Conservation (phyloP, 805 yeast species). For the Pichia exigua region DNA sequence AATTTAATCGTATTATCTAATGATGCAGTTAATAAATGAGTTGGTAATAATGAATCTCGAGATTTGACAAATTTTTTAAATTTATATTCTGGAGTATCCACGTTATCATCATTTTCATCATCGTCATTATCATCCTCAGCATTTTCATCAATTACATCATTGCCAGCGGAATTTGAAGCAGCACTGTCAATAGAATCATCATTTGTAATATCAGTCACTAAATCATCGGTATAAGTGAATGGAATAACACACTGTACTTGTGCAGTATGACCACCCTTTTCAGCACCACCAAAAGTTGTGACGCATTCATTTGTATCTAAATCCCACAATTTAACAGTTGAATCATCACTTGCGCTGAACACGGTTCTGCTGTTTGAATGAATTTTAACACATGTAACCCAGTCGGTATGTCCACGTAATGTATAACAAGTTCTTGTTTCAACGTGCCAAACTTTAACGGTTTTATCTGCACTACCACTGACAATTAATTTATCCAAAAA, state of each 20-base stretch:
- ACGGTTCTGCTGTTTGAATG: constrained; percentile 72
- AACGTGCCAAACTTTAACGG: constrained; percentile 95
- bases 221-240: constrained; percentile 56
- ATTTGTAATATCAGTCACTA: constrained; percentile 35
- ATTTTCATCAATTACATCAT: neutral
- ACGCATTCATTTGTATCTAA: constrained; percentile 71
- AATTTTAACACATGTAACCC: constrained; percentile 86
- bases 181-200: constrained; percentile 26
- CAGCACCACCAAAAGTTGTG: constrained; percentile 67
- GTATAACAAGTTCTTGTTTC: constrained; percentile 89
- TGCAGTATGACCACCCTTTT: constrained; percentile 79
- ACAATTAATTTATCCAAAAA: constrained; percentile 74
- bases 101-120: constrained; percentile 8
- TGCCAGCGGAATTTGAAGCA: constrained; percentile 9
- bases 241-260: constrained; percentile 93
- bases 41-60: constrained; percentile 46
- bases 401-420: constrained; percentile 84
- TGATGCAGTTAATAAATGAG: constrained; percentile 80
- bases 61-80: constrained; percentile 11
- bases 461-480: constrained; percentile 87
- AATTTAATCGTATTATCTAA: constrained; percentile 87
- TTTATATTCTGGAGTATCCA: constrained; percentile 11
- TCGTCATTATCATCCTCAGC: constrained; percentile 8
- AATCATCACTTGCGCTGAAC: constrained; percentile 85
- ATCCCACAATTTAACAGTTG: constrained; percentile 94